Evolutionary conservation across 2,329 filamentous ascomycete genomes (phyloP).

Genomic region (Leptosphaerulina australis): DNA sequence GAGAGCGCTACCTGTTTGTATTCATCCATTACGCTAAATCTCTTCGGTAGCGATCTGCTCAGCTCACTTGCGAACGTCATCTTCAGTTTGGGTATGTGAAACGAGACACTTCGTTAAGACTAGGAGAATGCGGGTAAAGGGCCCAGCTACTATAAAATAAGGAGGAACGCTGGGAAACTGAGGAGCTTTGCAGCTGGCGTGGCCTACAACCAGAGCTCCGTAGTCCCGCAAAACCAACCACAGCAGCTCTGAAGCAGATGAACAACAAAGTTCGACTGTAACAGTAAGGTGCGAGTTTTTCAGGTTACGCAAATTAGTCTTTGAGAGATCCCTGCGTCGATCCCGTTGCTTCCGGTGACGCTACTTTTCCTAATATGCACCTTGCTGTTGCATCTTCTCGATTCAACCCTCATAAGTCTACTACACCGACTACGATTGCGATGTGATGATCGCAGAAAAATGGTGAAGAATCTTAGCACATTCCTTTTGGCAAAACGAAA

Average conservation of each 20-base stretch:
- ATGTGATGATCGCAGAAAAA: too few relatives aligned
- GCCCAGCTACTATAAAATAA: background rate
- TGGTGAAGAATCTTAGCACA: too few relatives aligned
- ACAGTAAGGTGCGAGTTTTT: constrained; percentile 7
- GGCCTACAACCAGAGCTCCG: background rate
- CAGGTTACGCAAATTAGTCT: constrained; percentile 5
- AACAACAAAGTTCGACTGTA: background rate
- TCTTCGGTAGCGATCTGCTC: constrained; percentile 2
- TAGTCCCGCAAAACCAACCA: background rate
- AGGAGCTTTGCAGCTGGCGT: background rate
- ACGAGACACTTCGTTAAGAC: background rate
- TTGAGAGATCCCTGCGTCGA: constrained; percentile 12
- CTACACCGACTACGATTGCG: too few relatives aligned
- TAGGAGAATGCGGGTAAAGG: background rate
- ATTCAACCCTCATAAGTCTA: too few relatives aligned
- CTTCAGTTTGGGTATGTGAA: background rate
- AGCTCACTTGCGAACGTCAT: constrained; percentile 2
- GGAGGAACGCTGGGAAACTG: background rate
- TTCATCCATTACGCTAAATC: constrained; percentile 12
- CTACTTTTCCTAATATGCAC: background rate
- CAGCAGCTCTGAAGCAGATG: background rate
- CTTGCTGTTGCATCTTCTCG: too few relatives aligned
- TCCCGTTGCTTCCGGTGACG: constrained; percentile 3
- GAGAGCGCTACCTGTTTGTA: constrained; percentile 9
- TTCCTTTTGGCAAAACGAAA: too few relatives aligned